Evolutionary conservation across 306 rosid genomes (phyloP).

Genomic region (Begonia masoniana): DNA sequence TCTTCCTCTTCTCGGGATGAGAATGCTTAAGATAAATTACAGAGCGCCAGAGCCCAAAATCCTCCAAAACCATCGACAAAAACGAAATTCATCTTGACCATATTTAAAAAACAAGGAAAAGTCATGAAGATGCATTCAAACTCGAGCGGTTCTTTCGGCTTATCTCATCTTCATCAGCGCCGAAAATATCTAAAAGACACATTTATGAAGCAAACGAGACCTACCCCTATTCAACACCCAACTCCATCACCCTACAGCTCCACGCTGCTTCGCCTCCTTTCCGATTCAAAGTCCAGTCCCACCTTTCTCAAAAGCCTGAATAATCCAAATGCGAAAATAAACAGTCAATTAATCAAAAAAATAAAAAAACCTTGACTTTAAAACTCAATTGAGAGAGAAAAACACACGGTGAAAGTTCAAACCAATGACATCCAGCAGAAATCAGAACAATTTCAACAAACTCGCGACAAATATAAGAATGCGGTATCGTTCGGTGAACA

Average conservation of each 20-base stretch:
- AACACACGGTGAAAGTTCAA: no score
- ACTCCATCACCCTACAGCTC: conserved; percentile 15
- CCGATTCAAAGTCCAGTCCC: conserved; percentile 51
- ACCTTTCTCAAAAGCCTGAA: conserved; percentile 60
- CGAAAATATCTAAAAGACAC: conserved; percentile 20
- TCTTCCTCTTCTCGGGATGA: conserved; percentile 17
- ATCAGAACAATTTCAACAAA: conserved; percentile 7
- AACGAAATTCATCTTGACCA: conserved; percentile 15
- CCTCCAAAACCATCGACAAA: conserved; percentile 24
- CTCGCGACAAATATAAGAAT: conserved; percentile 2
- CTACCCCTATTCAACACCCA: conserved; percentile 16
- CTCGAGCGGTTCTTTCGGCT: conserved; percentile 18
- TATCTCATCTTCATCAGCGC: conserved; percentile 31
- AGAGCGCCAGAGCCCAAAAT: conserved; percentile 16
- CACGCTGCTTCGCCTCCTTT: conserved; percentile 10
- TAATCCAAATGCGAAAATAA: conserved; percentile 28
- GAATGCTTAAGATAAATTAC: conserved; percentile 18
- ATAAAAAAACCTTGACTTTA: conserved; percentile 3
- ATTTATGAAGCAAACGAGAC: not conserved
- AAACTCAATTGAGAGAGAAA: conserved; percentile 3
- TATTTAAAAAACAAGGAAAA: conserved; percentile 27
- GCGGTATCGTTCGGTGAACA: not conserved
- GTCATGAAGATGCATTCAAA: conserved; percentile 18
- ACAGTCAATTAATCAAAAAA: conserved; percentile 12
- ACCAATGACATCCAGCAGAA: no score